These are phyloP conservation scores for Pseudohalonectria lignicola DNA, from an alignment of 2,329 filamentous ascomycete species.

Conservation along the genomic window DNA sequence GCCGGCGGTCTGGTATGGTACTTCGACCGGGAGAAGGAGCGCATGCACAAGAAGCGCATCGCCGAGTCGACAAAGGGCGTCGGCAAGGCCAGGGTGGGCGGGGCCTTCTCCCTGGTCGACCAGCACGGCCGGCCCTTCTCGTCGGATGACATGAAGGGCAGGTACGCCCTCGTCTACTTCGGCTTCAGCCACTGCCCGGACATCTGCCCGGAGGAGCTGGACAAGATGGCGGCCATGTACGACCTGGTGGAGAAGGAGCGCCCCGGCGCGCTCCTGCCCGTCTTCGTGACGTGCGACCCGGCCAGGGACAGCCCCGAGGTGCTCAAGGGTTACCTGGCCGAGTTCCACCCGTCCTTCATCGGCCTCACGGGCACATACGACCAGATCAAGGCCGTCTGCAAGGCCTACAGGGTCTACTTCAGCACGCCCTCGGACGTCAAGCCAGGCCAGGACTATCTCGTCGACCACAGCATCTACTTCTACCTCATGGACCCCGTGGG, in stretches of 20 bases:
- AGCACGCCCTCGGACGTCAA: slow-evolving; percentile 81
- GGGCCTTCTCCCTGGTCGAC: slow-evolving; percentile 71
- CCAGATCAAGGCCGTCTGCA: slow-evolving; percentile 88
- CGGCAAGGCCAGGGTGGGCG: slow-evolving; percentile 86
- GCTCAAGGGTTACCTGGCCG: slow-evolving; percentile 72
- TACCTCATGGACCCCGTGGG: slow-evolving; percentile 98
- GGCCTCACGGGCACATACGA: slow-evolving; percentile 91
- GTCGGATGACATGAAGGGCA: slow-evolving; percentile 73
- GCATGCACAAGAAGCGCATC: slow-evolving; percentile 79
- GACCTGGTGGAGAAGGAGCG: slow-evolving; percentile 51
- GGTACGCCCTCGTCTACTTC: slow-evolving; percentile 84
- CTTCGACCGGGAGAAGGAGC: slow-evolving; percentile 85
- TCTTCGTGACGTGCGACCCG: slow-evolving; percentile 95
- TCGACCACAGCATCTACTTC: slow-evolving; percentile 99
- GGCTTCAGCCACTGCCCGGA: slow-evolving; percentile 97
- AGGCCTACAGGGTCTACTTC: slow-evolving; percentile 94
- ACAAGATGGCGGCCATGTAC: slow-evolving; percentile 97
- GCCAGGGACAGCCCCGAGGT: slow-evolving; percentile 80
- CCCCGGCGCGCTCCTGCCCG: slow-evolving; percentile 51
- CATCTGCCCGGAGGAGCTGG: slow-evolving; percentile 96
- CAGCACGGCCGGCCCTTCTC: slow-evolving; percentile 71
- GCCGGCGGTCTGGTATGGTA: slow-evolving; percentile 75
- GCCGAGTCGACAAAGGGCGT: slow-evolving; percentile 90
- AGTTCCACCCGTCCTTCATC: slow-evolving; percentile 81
- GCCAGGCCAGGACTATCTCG: slow-evolving; percentile 90